A percentile compares a stretch with the other conserved stretches of the same genome.
Conservation (phyloP, 164 flowering plant species). For the Saururus chinensis region DNA sequence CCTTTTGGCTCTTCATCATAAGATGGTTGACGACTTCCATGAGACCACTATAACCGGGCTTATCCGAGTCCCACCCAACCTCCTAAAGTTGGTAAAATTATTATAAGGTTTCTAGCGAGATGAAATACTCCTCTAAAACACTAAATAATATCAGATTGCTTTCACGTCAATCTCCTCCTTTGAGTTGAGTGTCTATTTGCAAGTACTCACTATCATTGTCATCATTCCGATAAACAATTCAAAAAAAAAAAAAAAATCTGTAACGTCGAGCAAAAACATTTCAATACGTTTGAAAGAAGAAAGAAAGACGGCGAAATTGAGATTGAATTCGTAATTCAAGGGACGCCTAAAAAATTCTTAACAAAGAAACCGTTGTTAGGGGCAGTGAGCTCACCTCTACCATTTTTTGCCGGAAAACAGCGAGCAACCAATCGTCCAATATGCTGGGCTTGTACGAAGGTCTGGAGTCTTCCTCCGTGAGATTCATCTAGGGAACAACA, state of each 20-base stretch:
- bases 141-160: too few relatives aligned
- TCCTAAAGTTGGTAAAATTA: constrained; percentile 31
- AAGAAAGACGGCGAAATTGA: too few relatives aligned
- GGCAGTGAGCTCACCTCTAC: constrained; percentile 35
- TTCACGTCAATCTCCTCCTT: too few relatives aligned
- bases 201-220: too few relatives aligned
- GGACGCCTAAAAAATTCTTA: background rate
- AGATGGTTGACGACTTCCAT: constrained; percentile 71
- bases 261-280: too few relatives aligned
- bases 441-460: constrained; percentile 36
- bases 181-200: too few relatives aligned
- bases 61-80: constrained; percentile 88
- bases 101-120: too few relatives aligned
- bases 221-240: too few relatives aligned
- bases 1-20: constrained; percentile 36
- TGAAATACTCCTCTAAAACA: too few relatives aligned
- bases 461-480: constrained; percentile 4
- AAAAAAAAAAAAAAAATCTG: too few relatives aligned
- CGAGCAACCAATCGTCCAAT: constrained; percentile 49
- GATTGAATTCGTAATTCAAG: background rate
- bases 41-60: constrained; percentile 82
- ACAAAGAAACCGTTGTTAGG: background rate
- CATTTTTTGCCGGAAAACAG: constrained; percentile 58
- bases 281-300: too few relatives aligned
- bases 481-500: background rate